Percentiles rank a stretch among this genome's conserved stretches.
Conservation (phyloP, 2,329 filamentous ascomycete species). For the Lasiodiplodia hormozganensis region DNA sequence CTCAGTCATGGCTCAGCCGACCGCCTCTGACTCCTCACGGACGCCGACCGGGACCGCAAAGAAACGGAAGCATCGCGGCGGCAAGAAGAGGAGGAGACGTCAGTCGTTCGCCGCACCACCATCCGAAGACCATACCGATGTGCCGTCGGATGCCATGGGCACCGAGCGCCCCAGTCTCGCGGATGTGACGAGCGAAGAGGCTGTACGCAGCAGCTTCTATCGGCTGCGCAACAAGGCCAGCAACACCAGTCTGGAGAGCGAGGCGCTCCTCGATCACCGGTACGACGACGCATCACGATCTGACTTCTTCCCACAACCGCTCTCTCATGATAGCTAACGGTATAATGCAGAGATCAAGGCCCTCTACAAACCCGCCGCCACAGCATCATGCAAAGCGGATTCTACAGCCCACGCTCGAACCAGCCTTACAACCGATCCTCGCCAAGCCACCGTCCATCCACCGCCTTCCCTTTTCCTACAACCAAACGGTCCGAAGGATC, state of each 20-base stretch:
- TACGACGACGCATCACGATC: conserved; percentile 42
- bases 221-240: conserved; percentile 69
- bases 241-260: conserved; percentile 86
- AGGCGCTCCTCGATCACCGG: conserved; percentile 87
- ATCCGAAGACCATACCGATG: conserved; percentile 63
- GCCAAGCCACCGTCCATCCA: conserved; percentile 32
- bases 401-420: conserved; percentile 39
- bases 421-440: conserved; percentile 33
- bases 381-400: conserved; percentile 49
- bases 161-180: conserved; percentile 48
- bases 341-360: conserved; percentile 44
- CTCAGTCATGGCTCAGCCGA: conserved; percentile 6
- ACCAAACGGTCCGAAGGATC: conserved; percentile 7
- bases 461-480: conserved; percentile 20
- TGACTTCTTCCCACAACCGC: not conserved
- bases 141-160: conserved; percentile 58
- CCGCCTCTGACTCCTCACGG: conserved; percentile 8
- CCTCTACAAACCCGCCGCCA: conserved; percentile 50
- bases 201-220: conserved; percentile 60
- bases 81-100: conserved; percentile 79
- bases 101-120: conserved; percentile 75
- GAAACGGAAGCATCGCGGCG: conserved; percentile 77
- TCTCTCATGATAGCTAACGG: not conserved
- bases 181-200: conserved; percentile 43
- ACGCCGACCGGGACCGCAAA: conserved; percentile 46